A percentile compares a stretch with the other conserved stretches of the same genome.
Evolutionary conservation across 176 grass and related monocot species (phyloP).

Genomic region (Elaeis guineensis): DNA sequence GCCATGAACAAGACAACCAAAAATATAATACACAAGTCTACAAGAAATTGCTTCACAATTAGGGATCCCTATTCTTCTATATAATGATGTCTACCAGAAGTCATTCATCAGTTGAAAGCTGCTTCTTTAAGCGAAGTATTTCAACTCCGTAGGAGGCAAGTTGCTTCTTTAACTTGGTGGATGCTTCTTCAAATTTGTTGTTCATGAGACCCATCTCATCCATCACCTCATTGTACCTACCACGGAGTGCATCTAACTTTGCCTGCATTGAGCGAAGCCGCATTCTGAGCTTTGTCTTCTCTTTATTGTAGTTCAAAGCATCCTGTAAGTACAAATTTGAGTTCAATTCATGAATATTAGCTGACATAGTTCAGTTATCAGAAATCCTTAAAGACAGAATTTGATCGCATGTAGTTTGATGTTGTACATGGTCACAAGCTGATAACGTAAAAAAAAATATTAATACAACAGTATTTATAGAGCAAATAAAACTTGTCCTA

Average conservation of each 20-base stretch:
- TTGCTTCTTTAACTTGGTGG: conserved; percentile 51
- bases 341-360: too few relatives aligned
- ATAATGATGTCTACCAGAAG: background rate
- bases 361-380: too few relatives aligned
- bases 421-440: too few relatives aligned
- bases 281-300: conserved; percentile 44
- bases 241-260: conserved; percentile 47
- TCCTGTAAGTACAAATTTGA: conserved; percentile 34
- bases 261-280: conserved; percentile 28
- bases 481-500: too few relatives aligned
- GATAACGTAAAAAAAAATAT: too few relatives aligned
- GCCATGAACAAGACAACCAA: too few relatives aligned
- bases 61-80: too few relatives aligned
- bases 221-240: conserved; percentile 29
- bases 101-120: conserved; percentile 20
- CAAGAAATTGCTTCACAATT: too few relatives aligned
- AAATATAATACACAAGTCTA: too few relatives aligned
- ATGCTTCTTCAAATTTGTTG: conserved; percentile 49
- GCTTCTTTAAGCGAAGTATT: conserved; percentile 62
- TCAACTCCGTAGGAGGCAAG: conserved; percentile 37
- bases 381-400: too few relatives aligned
- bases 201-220: conserved; percentile 54
- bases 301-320: conserved; percentile 35
- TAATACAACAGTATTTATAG: too few relatives aligned
- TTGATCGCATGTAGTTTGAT: too few relatives aligned